A percentile compares a stretch with the other conserved stretches of the same genome.
These are phyloP conservation scores for Vitis hybrid DNA, from an alignment of 177 flowering plant genomes.

Conservation along the genomic window DNA sequence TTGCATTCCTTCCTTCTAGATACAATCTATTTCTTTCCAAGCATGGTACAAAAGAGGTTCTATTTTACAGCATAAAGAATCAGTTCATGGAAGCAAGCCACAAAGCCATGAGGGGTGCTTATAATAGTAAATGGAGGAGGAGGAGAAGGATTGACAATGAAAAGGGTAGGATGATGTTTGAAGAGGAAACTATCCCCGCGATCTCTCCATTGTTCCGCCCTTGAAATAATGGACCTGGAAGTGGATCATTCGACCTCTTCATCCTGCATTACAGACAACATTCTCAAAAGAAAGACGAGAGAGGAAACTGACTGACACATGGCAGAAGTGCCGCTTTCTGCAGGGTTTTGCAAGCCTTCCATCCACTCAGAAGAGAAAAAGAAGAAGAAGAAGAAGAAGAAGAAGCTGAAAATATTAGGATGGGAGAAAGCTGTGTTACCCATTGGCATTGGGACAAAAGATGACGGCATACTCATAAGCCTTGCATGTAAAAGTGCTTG, in stretches of 20 bases:
- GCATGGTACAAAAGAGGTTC: too few species aligned
- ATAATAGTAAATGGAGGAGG: background rate
- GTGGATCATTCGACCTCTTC: constrained; percentile 8
- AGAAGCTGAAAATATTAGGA: background rate
- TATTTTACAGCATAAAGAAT: background rate
- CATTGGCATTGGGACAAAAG: constrained; percentile 56
- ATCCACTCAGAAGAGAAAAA: too few species aligned
- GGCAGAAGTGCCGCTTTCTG: background rate
- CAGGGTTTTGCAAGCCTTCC: background rate
- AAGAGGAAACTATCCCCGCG: constrained; percentile 22
- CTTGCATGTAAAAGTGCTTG: constrained; percentile 88
- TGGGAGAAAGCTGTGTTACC: constrained; percentile 18
- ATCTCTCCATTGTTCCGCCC: constrained; percentile 17
- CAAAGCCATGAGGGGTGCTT: background rate
- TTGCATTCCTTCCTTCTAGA: too few species aligned
- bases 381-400: too few species aligned
- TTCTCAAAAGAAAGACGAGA: background rate
- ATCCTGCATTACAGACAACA: constrained; percentile 14
- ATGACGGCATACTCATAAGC: constrained; percentile 59
- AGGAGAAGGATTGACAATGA: background rate
- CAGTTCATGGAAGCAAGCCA: background rate
- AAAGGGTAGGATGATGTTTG: constrained; percentile 6
- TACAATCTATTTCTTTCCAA: too few species aligned
- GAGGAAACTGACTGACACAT: background rate
- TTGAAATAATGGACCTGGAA: constrained; percentile 5